Evolutionary conservation across 495 filamentous ascomycete species (phyloP), one percentile per base, ranked within the genome.

Genomic region (Aspergillus bridgeri): DNA sequence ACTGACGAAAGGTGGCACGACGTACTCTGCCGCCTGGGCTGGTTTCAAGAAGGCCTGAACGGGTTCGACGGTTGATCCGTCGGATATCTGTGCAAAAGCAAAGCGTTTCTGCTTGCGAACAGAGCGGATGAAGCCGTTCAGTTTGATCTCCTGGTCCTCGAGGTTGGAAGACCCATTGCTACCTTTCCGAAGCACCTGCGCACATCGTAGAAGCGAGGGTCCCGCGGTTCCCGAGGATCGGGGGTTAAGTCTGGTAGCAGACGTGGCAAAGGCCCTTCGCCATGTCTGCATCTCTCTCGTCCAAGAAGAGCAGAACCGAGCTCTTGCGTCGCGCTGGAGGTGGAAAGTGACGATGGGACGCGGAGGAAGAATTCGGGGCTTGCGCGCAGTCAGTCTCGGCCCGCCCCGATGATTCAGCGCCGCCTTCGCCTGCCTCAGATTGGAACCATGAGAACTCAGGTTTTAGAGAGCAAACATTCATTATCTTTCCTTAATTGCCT

Each of bases 41-140:
- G 88, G 86, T 53, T 81, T 84, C 58, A 98, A 72, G 24, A 98
- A 83, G 27, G 86, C 93, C 75, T 98, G 95, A 45, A 98, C 65
- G 46, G 91, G 75, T 49, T 86, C 74, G 47, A 89, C 72, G 27
- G 87, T 90, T 15, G 95, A 96, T 33, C 94, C 94, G 79, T 98
- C 94, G 5, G 88, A 85, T 52, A 98, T 78, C 52, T 90, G 81
- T 17, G 91, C 89, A 75, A 98, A 98, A 15, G 86, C 84, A 58
- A 85, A 76, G 45, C 79, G 79, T 73, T 96, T 96, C 75, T 95
- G 92, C 64, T 89, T 88, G 55, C 95, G 84, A 55, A 97, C 84
- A 17, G 90, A 90, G 48, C 90, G 84, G 58, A 98, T 78, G 71
- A 86, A 92, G 33, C 93, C 94, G 65, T 89, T 80, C 58, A 96